These are phyloP conservation scores for Globisporangium radiosum DNA, from an alignment of 352 stramenopile genomes.

Conservation along the genomic window DNA sequence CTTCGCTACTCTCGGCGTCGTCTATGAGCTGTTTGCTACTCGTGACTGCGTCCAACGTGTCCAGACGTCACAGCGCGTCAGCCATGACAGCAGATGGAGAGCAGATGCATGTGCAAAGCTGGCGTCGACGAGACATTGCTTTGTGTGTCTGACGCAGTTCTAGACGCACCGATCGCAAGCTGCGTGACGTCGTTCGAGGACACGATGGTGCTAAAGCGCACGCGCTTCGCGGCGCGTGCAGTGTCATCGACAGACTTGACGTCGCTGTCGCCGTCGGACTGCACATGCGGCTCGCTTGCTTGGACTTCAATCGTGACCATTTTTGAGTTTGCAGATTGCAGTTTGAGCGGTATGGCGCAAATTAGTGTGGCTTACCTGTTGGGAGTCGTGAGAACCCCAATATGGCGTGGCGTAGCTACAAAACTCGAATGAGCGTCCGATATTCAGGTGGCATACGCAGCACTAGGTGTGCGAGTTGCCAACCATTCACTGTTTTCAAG, in stretches of 20 bases:
- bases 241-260: background rate
- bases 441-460: background rate
- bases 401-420: too few relatives aligned
- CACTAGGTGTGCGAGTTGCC: background rate
- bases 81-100: too few relatives aligned
- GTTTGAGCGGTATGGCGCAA: too few relatives aligned
- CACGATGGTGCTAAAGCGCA: constrained; percentile 45
- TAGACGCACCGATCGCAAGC: constrained; percentile 44
- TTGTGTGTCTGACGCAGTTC: too few relatives aligned
- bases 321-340: constrained; percentile 9
- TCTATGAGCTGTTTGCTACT: constrained; percentile 19
- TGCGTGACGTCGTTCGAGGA: constrained; percentile 45
- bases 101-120: too few relatives aligned
- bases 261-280: background rate
- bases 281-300: background rate
- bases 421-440: background rate
- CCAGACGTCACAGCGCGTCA: too few relatives aligned
- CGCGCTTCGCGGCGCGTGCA: constrained; percentile 37
- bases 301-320: constrained; percentile 25
- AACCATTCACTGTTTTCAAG: background rate
- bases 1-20: background rate
- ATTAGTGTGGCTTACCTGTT: background rate
- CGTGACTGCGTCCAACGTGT: constrained; percentile 22
- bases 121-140: too few relatives aligned
- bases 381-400: too few relatives aligned